A percentile compares a stretch with the other conserved stretches of the same genome.
Conservation (phyloP, 805 yeast species). For the Barnettozyma pratensis region DNA sequence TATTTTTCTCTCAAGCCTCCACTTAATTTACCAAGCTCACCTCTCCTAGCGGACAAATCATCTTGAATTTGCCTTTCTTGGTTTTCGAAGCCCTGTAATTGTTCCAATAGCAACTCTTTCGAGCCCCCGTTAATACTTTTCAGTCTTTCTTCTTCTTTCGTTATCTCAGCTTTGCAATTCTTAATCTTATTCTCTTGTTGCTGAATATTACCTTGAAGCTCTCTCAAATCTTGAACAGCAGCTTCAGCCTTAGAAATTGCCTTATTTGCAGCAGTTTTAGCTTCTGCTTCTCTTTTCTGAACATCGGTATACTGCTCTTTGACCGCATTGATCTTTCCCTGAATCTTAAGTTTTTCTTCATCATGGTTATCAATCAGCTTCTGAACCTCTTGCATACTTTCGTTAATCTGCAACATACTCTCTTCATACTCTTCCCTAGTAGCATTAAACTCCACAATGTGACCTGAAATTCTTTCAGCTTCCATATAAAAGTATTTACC, state of each 20-base stretch:
- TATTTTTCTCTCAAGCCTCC: conserved; percentile 2
- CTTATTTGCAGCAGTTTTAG: neutral
- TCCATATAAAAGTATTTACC: conserved; percentile 50
- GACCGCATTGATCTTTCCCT: conserved; percentile 6
- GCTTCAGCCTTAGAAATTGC: conserved; percentile 12
- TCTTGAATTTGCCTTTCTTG: conserved; percentile 1
- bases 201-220: conserved; percentile 14
- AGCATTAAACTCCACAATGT: conserved; percentile 10
- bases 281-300: conserved; percentile 9
- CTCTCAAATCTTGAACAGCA: conserved; percentile 17
- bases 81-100: conserved; percentile 1
- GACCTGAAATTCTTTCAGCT: conserved; percentile 17
- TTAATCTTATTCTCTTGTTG: conserved; percentile 17
- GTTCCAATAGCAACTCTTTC: conserved; percentile 14
- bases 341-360: neutral
- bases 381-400: conserved; percentile 1
- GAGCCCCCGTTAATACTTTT: conserved; percentile 25
- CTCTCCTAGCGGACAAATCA: neutral
- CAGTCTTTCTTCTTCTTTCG: conserved; percentile 24
- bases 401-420: conserved; percentile 6
- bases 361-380: conserved; percentile 3
- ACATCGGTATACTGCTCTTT: conserved; percentile 18
- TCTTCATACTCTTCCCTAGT: conserved; percentile 11
- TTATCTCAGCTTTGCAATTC: conserved; percentile 15
- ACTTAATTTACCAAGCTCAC: neutral